Evolutionary conservation across 75 land plant genomes (phyloP).

Genomic region (Azolla pinnata): DNA sequence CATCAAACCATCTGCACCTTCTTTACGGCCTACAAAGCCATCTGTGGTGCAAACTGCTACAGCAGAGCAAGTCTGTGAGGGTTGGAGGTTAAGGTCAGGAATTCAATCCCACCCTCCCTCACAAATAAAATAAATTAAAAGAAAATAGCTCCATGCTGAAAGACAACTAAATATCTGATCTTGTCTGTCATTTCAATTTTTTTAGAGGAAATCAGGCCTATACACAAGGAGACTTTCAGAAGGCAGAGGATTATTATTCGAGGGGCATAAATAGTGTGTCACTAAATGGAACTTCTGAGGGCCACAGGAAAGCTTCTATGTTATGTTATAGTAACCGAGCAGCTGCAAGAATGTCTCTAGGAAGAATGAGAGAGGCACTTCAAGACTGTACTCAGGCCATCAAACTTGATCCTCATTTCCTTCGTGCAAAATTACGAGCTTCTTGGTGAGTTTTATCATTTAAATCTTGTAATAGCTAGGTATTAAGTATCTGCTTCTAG

Average conservation of each 20-base stretch:
- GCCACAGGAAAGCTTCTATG: conserved; percentile 70
- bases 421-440: conserved; percentile 69
- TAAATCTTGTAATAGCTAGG: background rate
- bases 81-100: conserved; percentile 72
- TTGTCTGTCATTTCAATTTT: background rate
- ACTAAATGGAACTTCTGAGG: conserved; percentile 52
- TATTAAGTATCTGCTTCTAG: background rate
- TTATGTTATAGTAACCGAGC: conserved; percentile 98
- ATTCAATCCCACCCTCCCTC: background rate
- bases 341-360: conserved; percentile 83
- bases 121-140: too few species aligned
- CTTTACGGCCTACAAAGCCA: conserved; percentile 1
- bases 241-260: conserved; percentile 93
- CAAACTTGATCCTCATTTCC: conserved; percentile 73
- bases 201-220: conserved; percentile 95
- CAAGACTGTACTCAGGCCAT: conserved; percentile 71
- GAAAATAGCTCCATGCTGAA: too few species aligned
- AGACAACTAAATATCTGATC: background rate
- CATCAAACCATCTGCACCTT: background rate
- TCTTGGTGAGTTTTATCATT: conserved; percentile 43
- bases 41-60: conserved; percentile 24
- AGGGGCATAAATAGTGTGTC: conserved; percentile 67
- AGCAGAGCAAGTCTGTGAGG: conserved; percentile 85
- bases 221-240: conserved; percentile 54
- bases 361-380: conserved; percentile 84